Conservation (phyloP, 75 land plant genomes). For the Pinus tabuliformis region DNA sequence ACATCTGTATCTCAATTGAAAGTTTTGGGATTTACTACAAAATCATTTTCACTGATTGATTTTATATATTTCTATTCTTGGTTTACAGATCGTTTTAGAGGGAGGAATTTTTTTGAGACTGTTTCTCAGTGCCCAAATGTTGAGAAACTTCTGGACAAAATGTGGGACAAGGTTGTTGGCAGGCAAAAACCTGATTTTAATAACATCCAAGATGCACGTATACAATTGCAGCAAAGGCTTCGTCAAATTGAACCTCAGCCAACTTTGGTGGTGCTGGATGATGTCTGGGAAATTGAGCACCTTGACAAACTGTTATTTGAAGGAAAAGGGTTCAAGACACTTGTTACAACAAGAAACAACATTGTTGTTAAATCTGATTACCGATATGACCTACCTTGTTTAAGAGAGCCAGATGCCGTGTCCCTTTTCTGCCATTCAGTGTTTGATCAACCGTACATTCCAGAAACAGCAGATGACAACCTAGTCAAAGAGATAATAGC, state of each 20-base stretch:
- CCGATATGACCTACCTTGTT: slow-evolving; percentile 35
- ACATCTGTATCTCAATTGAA: too few species aligned
- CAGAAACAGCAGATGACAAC: slow-evolving; percentile 18
- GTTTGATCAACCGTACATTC: slow-evolving; percentile 32
- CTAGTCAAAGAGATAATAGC: slow-evolving; percentile 43
- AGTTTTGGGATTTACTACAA: too few species aligned
- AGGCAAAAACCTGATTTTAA: neutral
- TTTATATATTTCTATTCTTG: neutral
- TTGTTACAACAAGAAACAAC: slow-evolving; percentile 42
- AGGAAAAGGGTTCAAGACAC: slow-evolving; percentile 36
- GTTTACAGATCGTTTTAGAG: slow-evolving; percentile 30
- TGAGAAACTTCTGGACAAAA: slow-evolving; percentile 3
- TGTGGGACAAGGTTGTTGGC: slow-evolving; percentile 22
- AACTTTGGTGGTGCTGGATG: slow-evolving; percentile 49
- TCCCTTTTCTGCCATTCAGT: slow-evolving; percentile 46
- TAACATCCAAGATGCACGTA: neutral
- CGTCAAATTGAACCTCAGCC: neutral
- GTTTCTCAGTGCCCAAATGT: slow-evolving; percentile 60
- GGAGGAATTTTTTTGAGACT: slow-evolving; percentile 43
- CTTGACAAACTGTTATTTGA: slow-evolving; percentile 38
- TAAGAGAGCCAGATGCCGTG: slow-evolving; percentile 49
- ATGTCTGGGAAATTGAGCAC: slow-evolving; percentile 43
- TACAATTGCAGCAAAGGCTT: neutral
- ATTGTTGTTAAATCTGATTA: slow-evolving; percentile 10
- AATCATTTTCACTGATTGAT: too few species aligned